Evolutionary conservation across 2,329 filamentous ascomycete genomes (phyloP).

Genomic region (Chaetomiaceae sp.): DNA sequence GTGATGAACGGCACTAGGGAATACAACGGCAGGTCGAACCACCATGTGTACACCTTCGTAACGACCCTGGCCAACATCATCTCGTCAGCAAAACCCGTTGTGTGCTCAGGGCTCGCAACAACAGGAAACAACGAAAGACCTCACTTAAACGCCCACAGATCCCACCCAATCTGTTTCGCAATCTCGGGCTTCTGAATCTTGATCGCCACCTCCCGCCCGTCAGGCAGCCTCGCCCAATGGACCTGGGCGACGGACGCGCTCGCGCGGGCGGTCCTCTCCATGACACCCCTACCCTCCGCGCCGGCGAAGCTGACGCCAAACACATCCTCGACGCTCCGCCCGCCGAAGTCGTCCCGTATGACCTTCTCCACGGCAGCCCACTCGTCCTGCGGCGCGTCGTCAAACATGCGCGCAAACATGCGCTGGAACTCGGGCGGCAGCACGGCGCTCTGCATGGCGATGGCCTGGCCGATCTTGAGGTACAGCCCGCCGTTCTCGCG

Average conservation of each 20-base stretch:
- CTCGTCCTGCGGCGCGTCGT: conserved; percentile 88
- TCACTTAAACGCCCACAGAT: conserved; percentile 90
- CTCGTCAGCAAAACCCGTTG: neutral
- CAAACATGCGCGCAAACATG: conserved; percentile 96
- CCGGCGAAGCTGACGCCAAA: conserved; percentile 82
- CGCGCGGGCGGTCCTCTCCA: conserved; percentile 57
- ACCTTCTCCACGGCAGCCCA: conserved; percentile 84
- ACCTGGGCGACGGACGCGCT: conserved; percentile 95
- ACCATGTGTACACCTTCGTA: conserved; percentile 72
- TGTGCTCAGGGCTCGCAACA: neutral
- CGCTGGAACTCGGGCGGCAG: conserved; percentile 90
- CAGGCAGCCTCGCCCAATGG: conserved; percentile 80
- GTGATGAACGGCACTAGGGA: conserved; percentile 86
- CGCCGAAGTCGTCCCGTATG: conserved; percentile 82
- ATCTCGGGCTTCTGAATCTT: conserved; percentile 98
- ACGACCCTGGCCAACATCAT: conserved; percentile 54
- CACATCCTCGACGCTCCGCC: conserved; percentile 76
- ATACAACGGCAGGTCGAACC: conserved; percentile 91
- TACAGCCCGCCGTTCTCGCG: conserved; percentile 87
- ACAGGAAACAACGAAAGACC: conserved; percentile 25
- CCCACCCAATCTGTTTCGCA: conserved; percentile 82
- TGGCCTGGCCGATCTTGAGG: conserved; percentile 95
- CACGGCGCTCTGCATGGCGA: conserved; percentile 95
- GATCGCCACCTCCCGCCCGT: conserved; percentile 87
- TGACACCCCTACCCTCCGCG: conserved; percentile 59